Percentiles rank a stretch among this genome's conserved stretches.
Evolutionary conservation across 257 asterid species (phyloP).

Genomic region (Handroanthus guayacan): DNA sequence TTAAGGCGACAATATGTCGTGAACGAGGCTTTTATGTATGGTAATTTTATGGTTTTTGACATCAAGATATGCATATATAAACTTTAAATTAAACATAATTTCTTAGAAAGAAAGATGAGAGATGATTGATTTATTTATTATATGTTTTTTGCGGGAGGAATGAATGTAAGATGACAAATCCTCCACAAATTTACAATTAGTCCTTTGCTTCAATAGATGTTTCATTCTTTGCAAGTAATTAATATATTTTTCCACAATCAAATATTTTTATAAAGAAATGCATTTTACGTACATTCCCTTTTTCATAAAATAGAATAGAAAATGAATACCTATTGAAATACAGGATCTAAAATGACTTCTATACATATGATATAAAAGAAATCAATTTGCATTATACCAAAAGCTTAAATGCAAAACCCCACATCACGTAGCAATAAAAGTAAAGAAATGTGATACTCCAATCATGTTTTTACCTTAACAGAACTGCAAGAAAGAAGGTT

Average conservation of each 20-base stretch:
- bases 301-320: no score
- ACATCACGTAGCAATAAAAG: not conserved
- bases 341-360: no score
- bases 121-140: not conserved
- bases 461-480: constrained; percentile 56
- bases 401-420: not conserved
- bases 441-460: not conserved
- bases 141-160: not conserved
- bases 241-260: no score
- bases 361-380: not conserved
- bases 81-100: not conserved
- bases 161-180: constrained; percentile 33
- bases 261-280: no score
- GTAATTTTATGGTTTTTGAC: no score
- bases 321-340: no score
- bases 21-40: no score
- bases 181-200: not conserved
- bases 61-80: no score
- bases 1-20: no score
- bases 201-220: no score
- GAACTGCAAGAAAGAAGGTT: constrained; percentile 82
- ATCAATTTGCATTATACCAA: constrained; percentile 33
- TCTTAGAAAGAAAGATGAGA: constrained; percentile 6
- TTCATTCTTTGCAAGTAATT: no score
- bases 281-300: no score